Percentiles rank a stretch among this genome's conserved stretches.
Conservation (phyloP, 139 green algal genomes). For the Diplosphaera chodatii region DNA sequence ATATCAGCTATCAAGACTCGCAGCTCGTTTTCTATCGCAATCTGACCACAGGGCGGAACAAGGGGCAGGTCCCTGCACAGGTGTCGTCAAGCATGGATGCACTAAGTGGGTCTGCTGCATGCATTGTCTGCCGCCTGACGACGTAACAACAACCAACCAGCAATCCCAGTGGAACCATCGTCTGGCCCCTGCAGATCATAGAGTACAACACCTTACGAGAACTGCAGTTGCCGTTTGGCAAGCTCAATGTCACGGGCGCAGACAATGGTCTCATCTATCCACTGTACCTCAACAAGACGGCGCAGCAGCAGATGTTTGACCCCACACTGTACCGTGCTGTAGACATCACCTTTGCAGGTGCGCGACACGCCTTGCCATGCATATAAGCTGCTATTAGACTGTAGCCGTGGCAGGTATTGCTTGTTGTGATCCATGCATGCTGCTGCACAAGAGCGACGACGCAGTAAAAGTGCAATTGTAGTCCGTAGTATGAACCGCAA, state of each 20-base stretch:
- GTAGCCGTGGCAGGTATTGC: too few species aligned
- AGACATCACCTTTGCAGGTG: slow-evolving; percentile 1
- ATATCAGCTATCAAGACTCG: neutral
- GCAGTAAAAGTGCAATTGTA: too few species aligned
- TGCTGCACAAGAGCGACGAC: too few species aligned
- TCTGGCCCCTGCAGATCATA: neutral
- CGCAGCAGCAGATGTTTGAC: slow-evolving; percentile 2
- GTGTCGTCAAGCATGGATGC: too few species aligned
- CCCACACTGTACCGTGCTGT: slow-evolving; percentile 1
- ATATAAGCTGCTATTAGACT: too few species aligned
- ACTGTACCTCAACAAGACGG: neutral
- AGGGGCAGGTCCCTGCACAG: neutral
- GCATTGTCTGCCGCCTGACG: too few species aligned
- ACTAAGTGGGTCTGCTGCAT: too few species aligned
- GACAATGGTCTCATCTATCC: neutral
- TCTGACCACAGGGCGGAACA: slow-evolving; percentile 1
- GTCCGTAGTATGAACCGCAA: too few species aligned
- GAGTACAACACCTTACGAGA: neutral
- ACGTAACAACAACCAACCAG: neutral
- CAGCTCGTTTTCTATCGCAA: neutral
- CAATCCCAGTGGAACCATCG: too few species aligned
- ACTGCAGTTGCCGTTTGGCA: neutral
- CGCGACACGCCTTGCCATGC: neutral
- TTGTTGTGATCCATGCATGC: too few species aligned
- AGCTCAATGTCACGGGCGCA: neutral